Evolutionary conservation across 257 asterid genomes (phyloP), one percentile per base, ranked within the genome.

Genomic region (Dorcoceras hygrometricum): DNA sequence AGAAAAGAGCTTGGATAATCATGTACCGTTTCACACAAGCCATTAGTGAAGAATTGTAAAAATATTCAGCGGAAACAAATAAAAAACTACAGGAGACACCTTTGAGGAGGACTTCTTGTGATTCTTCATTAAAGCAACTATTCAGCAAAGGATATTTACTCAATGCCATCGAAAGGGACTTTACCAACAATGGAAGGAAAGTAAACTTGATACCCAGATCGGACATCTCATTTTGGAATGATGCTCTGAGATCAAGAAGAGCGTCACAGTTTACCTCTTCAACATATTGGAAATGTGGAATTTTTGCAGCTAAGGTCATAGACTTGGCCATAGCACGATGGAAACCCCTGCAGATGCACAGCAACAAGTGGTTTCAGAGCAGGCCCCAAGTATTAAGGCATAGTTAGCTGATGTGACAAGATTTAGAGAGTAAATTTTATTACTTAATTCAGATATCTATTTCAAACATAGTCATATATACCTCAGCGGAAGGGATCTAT

Each of bases 311-410:
- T 67, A 84, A 60, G 31, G 95, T 82, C 97, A 93, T 93, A 8
- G 94, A 84, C 65, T 88, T 93, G 43, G 76, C 95, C 99, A 93
- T 93, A 31, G 99, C 96, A 59, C 99, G 99, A 70, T 88, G 96
- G 77, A 80, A 93, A 62, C 97, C 97, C 88, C 97, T 93, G 87
- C 72, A 81, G 65, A 59, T 27, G 46, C 6, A 77, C 24, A 64
- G 29, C 10, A 63, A 23, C 26, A 1, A n/a, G 60, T 48, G 25
- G 29, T 23, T 27, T 57, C 31, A 67, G 60, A 73, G 54, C 65
- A 63, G 28, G 63, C 71, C 50, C 50, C 14, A 1, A 11, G 14
- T 29, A 29, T 29, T 4, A 6, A 29, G 34, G 8, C 9, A 6
- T 29, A 6, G 6, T 29, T 29, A 6, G 7, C 10, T 28, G 5